Percentiles rank a stretch among this genome's conserved stretches.
These are phyloP conservation scores for Myxozyma vanderwaltii DNA, from an alignment of 805 yeast genomes.

Conservation along the genomic window DNA sequence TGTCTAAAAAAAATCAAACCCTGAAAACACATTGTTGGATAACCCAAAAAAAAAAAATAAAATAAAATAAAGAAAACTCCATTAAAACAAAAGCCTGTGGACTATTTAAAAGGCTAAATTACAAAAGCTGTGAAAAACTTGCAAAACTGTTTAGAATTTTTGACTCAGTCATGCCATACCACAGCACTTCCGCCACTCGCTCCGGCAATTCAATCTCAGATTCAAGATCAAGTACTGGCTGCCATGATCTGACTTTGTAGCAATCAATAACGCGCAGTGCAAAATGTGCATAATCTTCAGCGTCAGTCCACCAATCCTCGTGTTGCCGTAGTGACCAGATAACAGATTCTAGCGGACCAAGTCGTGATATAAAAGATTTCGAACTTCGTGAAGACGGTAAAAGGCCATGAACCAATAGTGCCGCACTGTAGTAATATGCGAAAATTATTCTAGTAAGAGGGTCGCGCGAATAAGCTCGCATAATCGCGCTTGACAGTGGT, in stretches of 20 bases:
- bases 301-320: conserved; percentile 15
- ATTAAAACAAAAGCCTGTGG: too few relatives aligned
- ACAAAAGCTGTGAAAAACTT: background rate
- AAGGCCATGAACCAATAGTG: conserved; percentile 10
- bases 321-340: conserved; percentile 9
- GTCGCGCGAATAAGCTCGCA: conserved; percentile 12
- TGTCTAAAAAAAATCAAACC: background rate
- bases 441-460: conserved; percentile 12
- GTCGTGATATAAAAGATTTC: conserved; percentile 10
- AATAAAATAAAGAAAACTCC: background rate
- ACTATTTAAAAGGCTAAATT: background rate
- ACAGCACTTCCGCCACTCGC: conserved; percentile 20
- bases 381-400: conserved; percentile 13
- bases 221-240: conserved; percentile 15
- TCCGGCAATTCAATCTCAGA: conserved; percentile 13
- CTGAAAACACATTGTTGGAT: conserved; percentile 1
- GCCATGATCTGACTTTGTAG: conserved; percentile 14
- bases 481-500: conserved; percentile 9
- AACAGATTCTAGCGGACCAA: conserved; percentile 21
- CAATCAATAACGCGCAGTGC: conserved; percentile 7
- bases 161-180: conserved; percentile 27
- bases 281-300: conserved; percentile 10
- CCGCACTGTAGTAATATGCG: conserved; percentile 17
- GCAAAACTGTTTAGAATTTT: conserved; percentile 2
- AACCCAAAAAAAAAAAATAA: background rate